Base-by-base conservation (phyloP, 2,329 filamentous ascomycete species). In the Nannizziopsis barbatae region DNA sequence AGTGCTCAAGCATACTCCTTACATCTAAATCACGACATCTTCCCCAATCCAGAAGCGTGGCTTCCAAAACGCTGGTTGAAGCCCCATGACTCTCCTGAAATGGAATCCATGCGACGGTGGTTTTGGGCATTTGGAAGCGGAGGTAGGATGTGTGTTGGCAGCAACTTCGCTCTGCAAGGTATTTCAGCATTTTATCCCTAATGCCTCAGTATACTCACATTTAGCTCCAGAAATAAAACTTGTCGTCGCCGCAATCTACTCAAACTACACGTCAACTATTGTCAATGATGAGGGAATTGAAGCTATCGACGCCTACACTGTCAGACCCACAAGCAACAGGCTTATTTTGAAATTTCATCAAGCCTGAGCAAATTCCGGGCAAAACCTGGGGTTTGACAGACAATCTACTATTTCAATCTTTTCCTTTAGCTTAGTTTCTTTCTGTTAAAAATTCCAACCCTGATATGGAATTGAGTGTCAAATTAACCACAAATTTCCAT, bases 191-290 rank as follows among this genome's bases (percentile, higher is more conserved):
- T 30, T n/a, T 8, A 32, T 11, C 2, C 9, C 12, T 15, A n/a
- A 15, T 12, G 18, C n/a, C 17, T 51, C n/a, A 53, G 18, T 30
- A 45, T 27, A 12, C 46, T 39, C n/a, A 39, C 12, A 39, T 12
- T 9, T 1, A 42, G 45, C 58, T 56, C 22, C 22, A 83, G 83
- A 85, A 54, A 85, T 88, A 68, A 88, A 88, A 64, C 71, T 83
- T 39, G 76, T 82, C 4, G 66, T 83, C 30, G 81, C 83, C 0
- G 75, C 77, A 1, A 76, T 92, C 4, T 90, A 87, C 62, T 76
- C 77, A 2, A 84, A 81, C 49, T 84, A 77, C 59, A 72, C 63
- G 5, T 83, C 75, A 0, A 62, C 71, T 3, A 70, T 84, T 44
- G 71, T 84, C 2, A 69, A 83, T 49, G 81, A 84, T 55, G 67